Conservation (phyloP, 768 basidiomycete species). For the Kwoniella heveanensis region DNA sequence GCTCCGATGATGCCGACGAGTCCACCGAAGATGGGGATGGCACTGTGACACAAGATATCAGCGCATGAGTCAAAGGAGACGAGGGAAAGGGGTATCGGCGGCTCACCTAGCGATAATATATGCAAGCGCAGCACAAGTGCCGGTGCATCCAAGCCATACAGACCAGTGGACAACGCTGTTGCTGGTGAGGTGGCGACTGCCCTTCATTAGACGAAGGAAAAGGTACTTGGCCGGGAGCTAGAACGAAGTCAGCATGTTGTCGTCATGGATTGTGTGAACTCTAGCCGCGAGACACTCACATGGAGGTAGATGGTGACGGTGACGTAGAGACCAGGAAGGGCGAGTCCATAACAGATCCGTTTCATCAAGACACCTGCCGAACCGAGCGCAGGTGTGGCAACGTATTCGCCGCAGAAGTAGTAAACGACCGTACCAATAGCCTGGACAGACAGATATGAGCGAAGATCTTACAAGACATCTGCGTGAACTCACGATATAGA, state of each 20-base stretch:
- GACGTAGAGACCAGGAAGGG: conserved; percentile 38
- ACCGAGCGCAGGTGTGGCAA: conserved; percentile 54
- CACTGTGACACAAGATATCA: conserved; percentile 30
- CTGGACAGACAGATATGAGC: not conserved
- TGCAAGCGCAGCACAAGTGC: conserved; percentile 2
- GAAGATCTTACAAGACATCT: not conserved
- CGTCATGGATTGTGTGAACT: not conserved
- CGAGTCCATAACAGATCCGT: conserved; percentile 45
- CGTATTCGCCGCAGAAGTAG: conserved; percentile 46
- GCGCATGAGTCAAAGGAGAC: not conserved
- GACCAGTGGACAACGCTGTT: conserved; percentile 35
- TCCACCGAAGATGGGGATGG: conserved; percentile 48
- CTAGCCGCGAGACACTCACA: conserved; percentile 18
- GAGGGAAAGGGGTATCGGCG: not conserved
- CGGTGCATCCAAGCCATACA: conserved; percentile 33
- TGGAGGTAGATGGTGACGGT: conserved; percentile 38
- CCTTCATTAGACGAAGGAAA: conserved; percentile 45
- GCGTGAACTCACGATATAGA: conserved; percentile 37
- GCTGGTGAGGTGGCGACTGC: conserved; percentile 30
- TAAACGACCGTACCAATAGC: conserved; percentile 48
- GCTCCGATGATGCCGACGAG: conserved; percentile 43
- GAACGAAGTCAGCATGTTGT: not conserved
- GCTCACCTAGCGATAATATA: conserved; percentile 20
- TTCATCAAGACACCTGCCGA: conserved; percentile 51
- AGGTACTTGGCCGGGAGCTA: conserved; percentile 25